Evolutionary conservation across 352 stramenopile genomes (phyloP).

Genomic region (Pythium oligandrum): DNA sequence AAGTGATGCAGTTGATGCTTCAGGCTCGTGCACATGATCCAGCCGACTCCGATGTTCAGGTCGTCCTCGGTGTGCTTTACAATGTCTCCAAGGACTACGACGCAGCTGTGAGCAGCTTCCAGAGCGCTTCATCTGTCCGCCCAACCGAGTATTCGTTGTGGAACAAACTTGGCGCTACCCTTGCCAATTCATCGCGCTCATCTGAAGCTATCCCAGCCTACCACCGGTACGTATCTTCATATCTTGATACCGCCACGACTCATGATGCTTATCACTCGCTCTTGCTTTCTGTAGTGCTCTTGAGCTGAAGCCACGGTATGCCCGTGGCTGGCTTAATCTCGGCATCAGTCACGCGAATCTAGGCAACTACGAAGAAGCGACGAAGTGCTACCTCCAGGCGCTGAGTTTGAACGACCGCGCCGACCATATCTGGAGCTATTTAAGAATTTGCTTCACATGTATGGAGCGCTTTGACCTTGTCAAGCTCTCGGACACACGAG

Average conservation of each 20-base stretch:
- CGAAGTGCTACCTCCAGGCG: slow-evolving; percentile 96
- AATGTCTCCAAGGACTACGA: slow-evolving; percentile 97
- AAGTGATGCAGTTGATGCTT: slow-evolving; percentile 94
- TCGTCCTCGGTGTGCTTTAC: slow-evolving; percentile 96
- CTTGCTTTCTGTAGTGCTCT: slow-evolving; percentile 57
- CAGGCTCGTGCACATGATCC: slow-evolving; percentile 80
- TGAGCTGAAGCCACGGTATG: slow-evolving; percentile 96
- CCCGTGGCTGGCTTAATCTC: slow-evolving; percentile 96
- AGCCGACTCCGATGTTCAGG: slow-evolving; percentile 71
- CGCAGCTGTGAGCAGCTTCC: slow-evolving; percentile 88
- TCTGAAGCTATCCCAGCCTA: slow-evolving; percentile 93
- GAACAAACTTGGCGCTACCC: slow-evolving; percentile 97
- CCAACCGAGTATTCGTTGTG: slow-evolving; percentile 95
- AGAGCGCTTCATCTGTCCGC: slow-evolving; percentile 63
- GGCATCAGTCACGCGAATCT: slow-evolving; percentile 97
- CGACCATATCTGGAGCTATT: slow-evolving; percentile 98
- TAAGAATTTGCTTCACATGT: slow-evolving; percentile 97
- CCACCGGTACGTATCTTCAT: slow-evolving; percentile 45
- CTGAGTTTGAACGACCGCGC: slow-evolving; percentile 94
- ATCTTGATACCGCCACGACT: not conserved
- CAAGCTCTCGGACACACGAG: slow-evolving; percentile 84
- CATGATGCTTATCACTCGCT: not conserved
- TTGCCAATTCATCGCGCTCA: slow-evolving; percentile 94
- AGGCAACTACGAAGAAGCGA: slow-evolving; percentile 92
- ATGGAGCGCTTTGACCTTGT: slow-evolving; percentile 96